Base-by-base conservation (phyloP, 306 rosid genomes). In the Cicer judaicum region DNA sequence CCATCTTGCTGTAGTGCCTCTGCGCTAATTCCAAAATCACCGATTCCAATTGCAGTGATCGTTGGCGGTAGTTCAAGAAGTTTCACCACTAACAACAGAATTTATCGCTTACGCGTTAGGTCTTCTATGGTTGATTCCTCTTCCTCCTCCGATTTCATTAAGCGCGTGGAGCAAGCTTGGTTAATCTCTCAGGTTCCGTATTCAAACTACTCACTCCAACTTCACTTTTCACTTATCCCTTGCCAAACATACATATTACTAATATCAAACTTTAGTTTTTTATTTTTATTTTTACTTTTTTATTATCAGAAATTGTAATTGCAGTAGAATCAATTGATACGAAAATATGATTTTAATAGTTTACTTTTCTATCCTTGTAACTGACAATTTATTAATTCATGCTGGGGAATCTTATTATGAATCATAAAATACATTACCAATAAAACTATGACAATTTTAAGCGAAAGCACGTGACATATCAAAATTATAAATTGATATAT, bases 81-180 rank as follows among this genome's bases (percentile, higher is more conserved):
- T 79, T 64, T 54, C 39, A 12, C 62, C 8, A 10, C 62, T 10
- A 60, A 54, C 71, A 54, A 53, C 47, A 80, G 84, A 83, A 65
- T 73, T 80, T 69, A 66, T 24, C 74, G 80, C 43, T 59, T 88
- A 16, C 85, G 96, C 9, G 87, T 90, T 60, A 91, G 93, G 39
- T 95, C 89, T 73, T 92, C 96, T 8, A 81, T 72, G 82, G 87
- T 92, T 44, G 93, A 90, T 41, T 94, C 98, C 70, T 60, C 67
- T 39, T 62, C 70, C 3, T 65, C 99, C 50, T 83, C 90, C 54
- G 87, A 85, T 86, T 94, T 94, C 85, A 65, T 57, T 13, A 88
- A 74, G 84, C 97, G 99, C 16, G 86, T 86, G 78, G 99, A 94
- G 72, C 88, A 77, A 74, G 85, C 96, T 47, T 94, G 99, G 97